A percentile compares a stretch with the other conserved stretches of the same genome.
phyloP scores from a whole-genome alignment of 495 filamentous ascomycete species.

The Neurospora sp. region DNA sequence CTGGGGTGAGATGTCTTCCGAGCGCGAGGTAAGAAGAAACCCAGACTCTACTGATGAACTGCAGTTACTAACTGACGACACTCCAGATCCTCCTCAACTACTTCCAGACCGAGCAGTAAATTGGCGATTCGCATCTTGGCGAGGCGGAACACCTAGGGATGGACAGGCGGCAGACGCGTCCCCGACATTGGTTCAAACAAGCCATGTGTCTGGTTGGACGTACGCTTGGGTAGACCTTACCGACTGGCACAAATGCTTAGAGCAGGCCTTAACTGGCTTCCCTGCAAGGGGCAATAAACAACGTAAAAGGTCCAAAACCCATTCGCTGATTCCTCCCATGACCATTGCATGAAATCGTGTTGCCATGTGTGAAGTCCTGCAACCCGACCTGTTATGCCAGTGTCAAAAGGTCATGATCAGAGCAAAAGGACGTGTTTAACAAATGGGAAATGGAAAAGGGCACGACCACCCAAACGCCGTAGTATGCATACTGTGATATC shows the following conservation, averaged over 20 bases:
- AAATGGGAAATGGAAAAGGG: neutral
- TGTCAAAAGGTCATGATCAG: neutral
- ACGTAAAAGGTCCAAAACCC: neutral
- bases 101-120: constrained; percentile 79
- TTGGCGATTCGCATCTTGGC: neutral
- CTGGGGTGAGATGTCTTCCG: constrained; percentile 98
- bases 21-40: constrained; percentile 40
- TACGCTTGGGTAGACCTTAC: constrained; percentile 23
- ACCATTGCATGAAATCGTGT: neutral
- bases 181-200: neutral
- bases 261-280: constrained; percentile 10
- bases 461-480: neutral
- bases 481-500: neutral
- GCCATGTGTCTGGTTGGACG: constrained; percentile 16
- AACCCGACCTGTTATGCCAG: neutral
- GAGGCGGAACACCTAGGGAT: neutral
- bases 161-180: neutral
- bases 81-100: constrained; percentile 90
- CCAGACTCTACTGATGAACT: neutral
- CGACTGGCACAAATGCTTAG: constrained; percentile 25
- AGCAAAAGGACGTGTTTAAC: neutral
- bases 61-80: neutral
- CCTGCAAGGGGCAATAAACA: constrained; percentile 19
- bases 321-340: neutral
- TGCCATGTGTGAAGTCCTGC: constrained; percentile 3